These are phyloP conservation scores for Rutstroemia sp. DNA, from an alignment of 2,329 filamentous ascomycete species.

Conservation along the genomic window DNA sequence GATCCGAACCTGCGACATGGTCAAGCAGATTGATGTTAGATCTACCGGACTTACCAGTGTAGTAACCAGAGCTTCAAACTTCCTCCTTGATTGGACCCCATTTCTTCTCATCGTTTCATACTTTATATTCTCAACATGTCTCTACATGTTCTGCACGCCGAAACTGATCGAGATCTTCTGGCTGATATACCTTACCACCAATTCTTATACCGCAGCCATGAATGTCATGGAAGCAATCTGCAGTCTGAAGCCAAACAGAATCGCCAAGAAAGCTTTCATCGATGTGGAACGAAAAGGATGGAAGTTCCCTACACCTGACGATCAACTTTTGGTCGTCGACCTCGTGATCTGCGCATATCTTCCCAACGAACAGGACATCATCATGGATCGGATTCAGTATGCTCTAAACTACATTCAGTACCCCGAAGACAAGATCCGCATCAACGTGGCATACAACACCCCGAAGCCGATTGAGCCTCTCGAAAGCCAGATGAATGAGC, in stretches of 20 bases:
- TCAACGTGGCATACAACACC: conserved; percentile 43
- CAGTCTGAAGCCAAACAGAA: conserved; percentile 31
- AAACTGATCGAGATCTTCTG: conserved; percentile 34
- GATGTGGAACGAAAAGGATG: conserved; percentile 34
- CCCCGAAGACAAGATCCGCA: conserved; percentile 37
- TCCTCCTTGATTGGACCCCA: conserved; percentile 32
- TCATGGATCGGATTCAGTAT: conserved; percentile 39
- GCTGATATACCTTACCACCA: conserved; percentile 37
- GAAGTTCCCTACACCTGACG: conserved; percentile 35
- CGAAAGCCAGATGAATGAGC: conserved; percentile 34
- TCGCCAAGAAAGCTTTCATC: conserved; percentile 31
- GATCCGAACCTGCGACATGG: background rate
- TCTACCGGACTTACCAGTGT: background rate
- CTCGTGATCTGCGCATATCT: conserved; percentile 42
- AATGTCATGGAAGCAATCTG: conserved; percentile 37
- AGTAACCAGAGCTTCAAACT: conserved; percentile 3
- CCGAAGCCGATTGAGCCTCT: conserved; percentile 38
- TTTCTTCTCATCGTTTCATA: conserved; percentile 35
- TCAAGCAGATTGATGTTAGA: background rate
- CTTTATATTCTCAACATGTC: conserved; percentile 34
- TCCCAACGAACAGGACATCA: conserved; percentile 44
- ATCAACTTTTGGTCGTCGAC: conserved; percentile 36
- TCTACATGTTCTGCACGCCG: conserved; percentile 35
- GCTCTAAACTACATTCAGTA: conserved; percentile 40
- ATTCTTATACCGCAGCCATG: conserved; percentile 36